Evolutionary conservation across 257 asterid genomes (phyloP), one percentile per base, ranked within the genome.

Genomic region (Rubia yunnanensis): DNA sequence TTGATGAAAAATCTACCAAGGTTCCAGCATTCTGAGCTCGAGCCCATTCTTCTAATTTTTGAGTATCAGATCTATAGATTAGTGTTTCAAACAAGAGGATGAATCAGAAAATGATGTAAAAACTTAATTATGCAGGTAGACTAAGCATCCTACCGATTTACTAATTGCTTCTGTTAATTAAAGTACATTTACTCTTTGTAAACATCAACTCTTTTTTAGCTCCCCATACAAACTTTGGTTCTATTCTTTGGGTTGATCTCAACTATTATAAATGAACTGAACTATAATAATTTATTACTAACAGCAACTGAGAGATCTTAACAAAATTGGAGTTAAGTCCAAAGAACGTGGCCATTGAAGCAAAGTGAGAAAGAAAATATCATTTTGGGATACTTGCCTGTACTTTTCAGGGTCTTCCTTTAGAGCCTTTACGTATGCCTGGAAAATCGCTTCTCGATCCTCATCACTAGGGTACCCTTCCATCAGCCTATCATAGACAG

Each of bases 11-110:
- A 50, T 84, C 96, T 20, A 87, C 85, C 64, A 92, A 83, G 11
- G 94, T 76, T 72, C 70, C 79, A 50, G 90, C 65, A 27, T 86
- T 81, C 71, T 89, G 96, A 57, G 82, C 66, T 55, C 91, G 76
- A 5, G 96, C 94, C 99, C 99, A 92, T 57, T 84, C 99, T 82
- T 92, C 99, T 60, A 92, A 66, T 72, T 87, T 89, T 76, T 84
- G 86, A 31, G 97, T 96, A 79, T 92, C 99, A 66, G 70, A 81
- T 81, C 96, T 89, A 78, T 68, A 58, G 54, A 27, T 32, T 9
- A 38, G 53, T 24, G 56, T 64, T 44, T 18, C 38, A 30, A 15
- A 35, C 22, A 44, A n/a, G 59, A 60, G 32, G 49, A 28, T 24
- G 39, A 59, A 36, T 31, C 38, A 46, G 66, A 41, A 67, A 36